Base-by-base conservation (phyloP, 805 yeast species). In the Kodamaea kaohsiungensis region DNA sequence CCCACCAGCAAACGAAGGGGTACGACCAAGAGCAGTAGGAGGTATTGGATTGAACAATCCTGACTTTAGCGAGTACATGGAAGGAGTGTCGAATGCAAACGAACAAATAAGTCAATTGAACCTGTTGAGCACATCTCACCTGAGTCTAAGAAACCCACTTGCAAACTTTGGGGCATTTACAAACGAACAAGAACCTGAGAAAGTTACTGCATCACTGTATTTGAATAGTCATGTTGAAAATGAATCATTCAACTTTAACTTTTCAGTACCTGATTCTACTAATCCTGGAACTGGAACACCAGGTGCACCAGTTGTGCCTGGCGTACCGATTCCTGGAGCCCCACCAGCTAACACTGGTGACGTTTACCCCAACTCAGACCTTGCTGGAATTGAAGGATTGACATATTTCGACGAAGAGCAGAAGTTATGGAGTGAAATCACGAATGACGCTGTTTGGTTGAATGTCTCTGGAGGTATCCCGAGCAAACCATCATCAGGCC, bases 401-500 rank as follows among this genome's bases (percentile, higher is more conserved):
- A 72, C 78, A 0, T 71, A 71, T 54, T 56, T 73, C 27, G 75
- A 70, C 40, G 79, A 75, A 47, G 80, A 76, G 54, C 80, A 75
- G 53, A 66, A 86, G 56, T 69, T 88, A 33, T 88, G 96, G 96
- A 85, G 83, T 63, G 92, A 88, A 58, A 85, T 88, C 53, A 84
- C 91, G 0, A 82, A 81, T 61, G 90, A 87, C 61, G 92, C 92
- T 0, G 85, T 82, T 59, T 88, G 96, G 96, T 68, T 88, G 53
- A 74, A 73, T 58, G 68, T 67, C 5, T 54, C 67, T 10, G 65
- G 63, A 4, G 67, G 62, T 1, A 60, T 57, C 47, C 64, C 64
- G 12, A 61, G 60, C 45, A 66, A 61, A 40, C 62, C 62, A 1
- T 61, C 65, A 1, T 47, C n/a, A 25, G 61, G 17, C 53, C 62